Conservation (phyloP, 2,329 filamentous ascomycete species). For the Lasiodiplodia sp. region DNA sequence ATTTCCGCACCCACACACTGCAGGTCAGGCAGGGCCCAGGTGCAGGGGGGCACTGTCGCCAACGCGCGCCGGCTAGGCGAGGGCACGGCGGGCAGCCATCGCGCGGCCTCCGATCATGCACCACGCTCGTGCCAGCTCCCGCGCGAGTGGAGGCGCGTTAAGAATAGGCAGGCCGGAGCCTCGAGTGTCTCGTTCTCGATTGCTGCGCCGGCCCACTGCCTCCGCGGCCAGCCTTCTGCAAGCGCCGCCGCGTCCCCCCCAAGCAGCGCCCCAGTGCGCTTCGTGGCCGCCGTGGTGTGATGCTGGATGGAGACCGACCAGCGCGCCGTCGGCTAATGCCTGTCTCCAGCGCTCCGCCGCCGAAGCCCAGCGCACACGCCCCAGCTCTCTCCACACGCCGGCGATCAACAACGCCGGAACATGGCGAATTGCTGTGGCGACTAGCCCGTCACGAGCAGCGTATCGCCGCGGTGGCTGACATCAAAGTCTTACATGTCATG, state of each 20-base stretch:
- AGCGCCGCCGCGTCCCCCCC: background rate
- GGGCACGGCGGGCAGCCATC: conserved; percentile 21
- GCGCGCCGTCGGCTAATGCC: conserved; percentile 25
- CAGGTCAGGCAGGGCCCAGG: conserved; percentile 18
- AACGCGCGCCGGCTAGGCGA: conserved; percentile 23
- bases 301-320: conserved; percentile 11
- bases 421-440: conserved; percentile 28
- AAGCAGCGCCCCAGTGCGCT: background rate
- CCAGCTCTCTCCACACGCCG: conserved; percentile 16
- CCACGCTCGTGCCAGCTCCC: conserved; percentile 23
- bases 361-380: conserved; percentile 12
- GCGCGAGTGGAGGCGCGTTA: conserved; percentile 29
- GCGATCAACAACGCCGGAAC: conserved; percentile 26
- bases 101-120: conserved; percentile 29
- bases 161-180: conserved; percentile 28
- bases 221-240: conserved; percentile 1
- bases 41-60: conserved; percentile 18
- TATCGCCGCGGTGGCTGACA: conserved; percentile 25
- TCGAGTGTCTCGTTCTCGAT: conserved; percentile 22
- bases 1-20: conserved; percentile 27
- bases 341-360: conserved; percentile 1
- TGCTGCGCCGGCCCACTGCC: conserved; percentile 21
- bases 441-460: conserved; percentile 25
- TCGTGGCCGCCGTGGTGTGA: conserved; percentile 23
- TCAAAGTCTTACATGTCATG: conserved; percentile 27